Evolutionary conservation across 768 basidiomycete genomes (phyloP), one percentile per base, ranked within the genome.

Genomic region (Phylloporus rhodoxanthus): DNA sequence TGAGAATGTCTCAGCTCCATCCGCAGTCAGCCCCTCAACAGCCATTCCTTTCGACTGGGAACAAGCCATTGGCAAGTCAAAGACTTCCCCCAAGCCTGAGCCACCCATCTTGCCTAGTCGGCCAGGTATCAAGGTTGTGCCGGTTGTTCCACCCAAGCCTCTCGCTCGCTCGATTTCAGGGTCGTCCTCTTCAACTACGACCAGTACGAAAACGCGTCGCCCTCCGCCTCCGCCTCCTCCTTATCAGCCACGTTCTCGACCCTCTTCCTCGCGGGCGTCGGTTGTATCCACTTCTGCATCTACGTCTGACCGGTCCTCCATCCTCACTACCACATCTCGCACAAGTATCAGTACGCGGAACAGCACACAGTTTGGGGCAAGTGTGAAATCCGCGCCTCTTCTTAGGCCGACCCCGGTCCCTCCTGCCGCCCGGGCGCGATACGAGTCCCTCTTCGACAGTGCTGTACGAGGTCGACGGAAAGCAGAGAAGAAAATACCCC

Each of bases 401-500:
- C 47, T 64, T 33, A 79, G 86, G 3, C 79, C 81, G 1, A 80
- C 86, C 0, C 87, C 87, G 2, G 74, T 88, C 3, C 87, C 88
- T 2, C 66, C 77, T 7, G 71, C 78, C 3, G 83, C 82, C 11
- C 77, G 80, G 19, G 70, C 67, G 34, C 79, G 88, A 9, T 91
- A 89, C 59, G 84, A 87, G 53, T 65, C 67, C 5, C 72, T 90
- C 2, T 91, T 89, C 57, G 69, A 73, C 13, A 70, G 71, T n/a
- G 86, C 85, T 56, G 63, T 84, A 2, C 53, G 75, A 11, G 78
- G 79, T 50, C 70, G 68, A 47, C 74, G 76, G 23, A 71, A 66
- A 47, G 74, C 70, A 4, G 61, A 61, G 42, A 59, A 54, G 42
- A 67, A 67, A 43, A 55, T 57, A 39, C 68, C 59, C 30, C 60